Percentiles rank a stretch among this genome's conserved stretches.
Conservation (phyloP, 441 rosid genomes). For the Pelargonium hybrid region DNA sequence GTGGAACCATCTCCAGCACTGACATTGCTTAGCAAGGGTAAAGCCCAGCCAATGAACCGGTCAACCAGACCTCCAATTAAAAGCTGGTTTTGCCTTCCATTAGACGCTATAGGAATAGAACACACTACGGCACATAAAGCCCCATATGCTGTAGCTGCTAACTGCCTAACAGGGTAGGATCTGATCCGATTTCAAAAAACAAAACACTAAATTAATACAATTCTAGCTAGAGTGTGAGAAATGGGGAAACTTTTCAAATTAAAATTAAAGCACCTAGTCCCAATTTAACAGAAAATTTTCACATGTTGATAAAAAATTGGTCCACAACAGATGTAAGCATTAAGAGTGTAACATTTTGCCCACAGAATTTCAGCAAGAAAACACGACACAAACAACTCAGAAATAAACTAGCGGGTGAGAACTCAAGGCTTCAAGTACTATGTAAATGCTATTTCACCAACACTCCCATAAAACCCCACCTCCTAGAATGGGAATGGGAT, state of each 20-base stretch:
- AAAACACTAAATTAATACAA: background rate
- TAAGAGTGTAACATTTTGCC: background rate
- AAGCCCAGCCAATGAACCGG: constrained; percentile 76
- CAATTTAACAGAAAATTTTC: background rate
- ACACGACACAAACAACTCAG: background rate
- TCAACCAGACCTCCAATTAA: constrained; percentile 73
- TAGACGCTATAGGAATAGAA: constrained; percentile 59
- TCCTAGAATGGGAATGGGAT: background rate
- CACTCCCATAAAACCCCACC: background rate
- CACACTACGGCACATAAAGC: constrained; percentile 76
- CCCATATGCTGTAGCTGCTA: constrained; percentile 70
- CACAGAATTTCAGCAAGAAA: background rate
- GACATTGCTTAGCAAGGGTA: constrained; percentile 68
- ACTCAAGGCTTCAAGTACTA: background rate
- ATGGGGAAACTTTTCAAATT: background rate
- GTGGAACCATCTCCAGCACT: constrained; percentile 60
- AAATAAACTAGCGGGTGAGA: background rate
- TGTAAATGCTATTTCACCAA: background rate
- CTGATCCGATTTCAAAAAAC: constrained; percentile 28
- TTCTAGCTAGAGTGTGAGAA: background rate
- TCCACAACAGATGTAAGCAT: background rate
- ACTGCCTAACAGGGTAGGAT: constrained; percentile 65
- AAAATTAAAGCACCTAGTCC: background rate
- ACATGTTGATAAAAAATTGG: background rate
- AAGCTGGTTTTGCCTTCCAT: constrained; percentile 76